Conservation (phyloP, 345 rosid species). For the Bretschneidera sinensis region DNA sequence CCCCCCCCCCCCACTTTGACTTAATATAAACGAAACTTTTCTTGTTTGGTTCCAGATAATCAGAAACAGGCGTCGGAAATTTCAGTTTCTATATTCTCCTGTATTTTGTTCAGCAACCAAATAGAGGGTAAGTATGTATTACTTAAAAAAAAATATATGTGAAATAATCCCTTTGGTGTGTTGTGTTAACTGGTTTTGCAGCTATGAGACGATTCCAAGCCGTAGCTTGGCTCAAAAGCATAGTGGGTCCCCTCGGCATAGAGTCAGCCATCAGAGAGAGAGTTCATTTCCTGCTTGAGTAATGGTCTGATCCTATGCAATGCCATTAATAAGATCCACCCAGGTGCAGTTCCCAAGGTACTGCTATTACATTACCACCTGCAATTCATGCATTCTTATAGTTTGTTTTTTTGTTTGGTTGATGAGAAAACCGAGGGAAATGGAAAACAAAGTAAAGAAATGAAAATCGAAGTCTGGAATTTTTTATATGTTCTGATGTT, state of each 20-base stretch:
- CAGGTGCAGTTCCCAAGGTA: conserved; percentile 86
- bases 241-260: conserved; percentile 66
- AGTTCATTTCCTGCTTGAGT: conserved; percentile 85
- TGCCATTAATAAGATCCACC: conserved; percentile 77
- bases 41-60: too few species aligned
- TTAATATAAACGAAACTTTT: too few species aligned
- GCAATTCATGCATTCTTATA: neutral
- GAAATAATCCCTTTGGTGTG: neutral
- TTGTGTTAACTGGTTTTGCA: conserved; percentile 25
- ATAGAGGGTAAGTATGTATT: neutral
- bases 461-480: neutral
- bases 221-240: conserved; percentile 59
- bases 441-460: neutral
- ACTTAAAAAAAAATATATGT: neutral
- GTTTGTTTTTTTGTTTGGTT: neutral
- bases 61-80: too few species aligned
- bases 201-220: conserved; percentile 76
- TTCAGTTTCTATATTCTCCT: neutral
- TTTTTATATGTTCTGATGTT: neutral
- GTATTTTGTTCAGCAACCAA: neutral
- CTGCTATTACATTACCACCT: neutral
- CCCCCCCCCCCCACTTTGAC: too few species aligned
- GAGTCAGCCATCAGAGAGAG: conserved; percentile 66
- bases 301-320: conserved; percentile 76
- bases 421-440: neutral